Evolutionary conservation across 140 eudicot species (phyloP).

Genomic region (Artemisia princeps): DNA sequence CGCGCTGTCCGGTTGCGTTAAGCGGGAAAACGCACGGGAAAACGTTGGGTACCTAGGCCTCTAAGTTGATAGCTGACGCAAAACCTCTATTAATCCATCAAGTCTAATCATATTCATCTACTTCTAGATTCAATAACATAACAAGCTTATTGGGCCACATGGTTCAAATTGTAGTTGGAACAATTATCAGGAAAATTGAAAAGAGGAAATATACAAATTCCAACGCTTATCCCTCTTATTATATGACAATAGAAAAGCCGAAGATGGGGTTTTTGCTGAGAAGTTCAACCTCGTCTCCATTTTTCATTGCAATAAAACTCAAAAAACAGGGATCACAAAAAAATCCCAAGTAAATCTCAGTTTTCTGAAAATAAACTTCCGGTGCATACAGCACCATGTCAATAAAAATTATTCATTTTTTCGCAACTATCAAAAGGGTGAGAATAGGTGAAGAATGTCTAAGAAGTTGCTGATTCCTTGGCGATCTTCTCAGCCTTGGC

Average conservation of each 20-base stretch:
- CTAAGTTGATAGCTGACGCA: no score
- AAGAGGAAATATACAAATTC: slow-evolving; percentile 33
- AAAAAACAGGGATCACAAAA: slow-evolving; percentile 35
- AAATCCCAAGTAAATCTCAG: slow-evolving; percentile 30
- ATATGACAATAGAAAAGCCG: slow-evolving; percentile 26
- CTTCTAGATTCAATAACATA: no score
- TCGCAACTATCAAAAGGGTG: slow-evolving; percentile 42
- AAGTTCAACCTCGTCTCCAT: slow-evolving; percentile 29
- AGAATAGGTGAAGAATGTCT: slow-evolving; percentile 14
- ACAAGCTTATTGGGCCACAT: not conserved
- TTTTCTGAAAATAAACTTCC: slow-evolving; percentile 38
- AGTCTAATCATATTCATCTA: no score
- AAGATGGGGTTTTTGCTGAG: slow-evolving; percentile 27
- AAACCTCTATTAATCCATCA: no score
- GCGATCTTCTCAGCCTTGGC: slow-evolving; percentile 99
- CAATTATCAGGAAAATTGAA: slow-evolving; percentile 1
- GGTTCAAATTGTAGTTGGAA: not conserved
- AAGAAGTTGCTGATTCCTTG: slow-evolving; percentile 65
- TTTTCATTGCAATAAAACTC: slow-evolving; percentile 32
- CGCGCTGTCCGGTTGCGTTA: no score
- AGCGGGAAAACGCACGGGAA: no score
- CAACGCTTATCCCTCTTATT: slow-evolving; percentile 38
- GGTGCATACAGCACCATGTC: slow-evolving; percentile 42
- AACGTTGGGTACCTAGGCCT: no score
- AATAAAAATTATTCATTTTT: slow-evolving; percentile 44